A percentile compares a stretch with the other conserved stretches of the same genome.
Evolutionary conservation across 75 land plant species (phyloP).

Genomic region (Azolla pinnata): DNA sequence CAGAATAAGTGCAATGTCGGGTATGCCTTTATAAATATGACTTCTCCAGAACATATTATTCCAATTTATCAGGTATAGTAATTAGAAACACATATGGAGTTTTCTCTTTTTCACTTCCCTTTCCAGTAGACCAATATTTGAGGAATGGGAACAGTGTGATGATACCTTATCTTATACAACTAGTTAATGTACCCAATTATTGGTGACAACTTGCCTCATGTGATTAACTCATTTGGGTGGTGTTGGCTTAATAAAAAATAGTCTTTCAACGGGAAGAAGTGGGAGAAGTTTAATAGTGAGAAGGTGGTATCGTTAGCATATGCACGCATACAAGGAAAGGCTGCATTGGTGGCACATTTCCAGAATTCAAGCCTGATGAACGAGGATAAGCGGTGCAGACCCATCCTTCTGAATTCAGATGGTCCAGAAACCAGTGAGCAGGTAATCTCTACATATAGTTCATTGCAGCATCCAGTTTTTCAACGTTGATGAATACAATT

Average conservation of each 20-base stretch:
- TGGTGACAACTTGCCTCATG: neutral
- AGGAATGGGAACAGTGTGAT: neutral
- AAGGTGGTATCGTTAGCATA: conserved; percentile 89
- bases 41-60: conserved; percentile 51
- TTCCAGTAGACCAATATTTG: neutral
- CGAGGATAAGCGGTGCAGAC: conserved; percentile 87
- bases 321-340: conserved; percentile 85
- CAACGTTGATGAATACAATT: too few relatives aligned
- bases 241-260: too few relatives aligned
- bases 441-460: too few relatives aligned
- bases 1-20: conserved; percentile 98
- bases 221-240: conserved; percentile 3
- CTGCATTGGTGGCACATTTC: conserved; percentile 84
- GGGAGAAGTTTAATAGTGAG: conserved; percentile 95
- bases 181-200: neutral
- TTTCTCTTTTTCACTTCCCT: neutral
- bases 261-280: conserved; percentile 83
- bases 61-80: conserved; percentile 61
- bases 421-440: conserved; percentile 89
- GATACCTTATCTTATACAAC: neutral
- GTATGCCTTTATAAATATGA: conserved; percentile 94
- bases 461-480: too few relatives aligned
- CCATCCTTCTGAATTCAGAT: conserved; percentile 77
- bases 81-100: neutral
- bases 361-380: conserved; percentile 93